Percentiles rank a stretch among this genome's conserved stretches.
These are phyloP conservation scores for Aspergillus sclerotialis DNA, from an alignment of 2,329 filamentous ascomycete species.

Conservation along the genomic window DNA sequence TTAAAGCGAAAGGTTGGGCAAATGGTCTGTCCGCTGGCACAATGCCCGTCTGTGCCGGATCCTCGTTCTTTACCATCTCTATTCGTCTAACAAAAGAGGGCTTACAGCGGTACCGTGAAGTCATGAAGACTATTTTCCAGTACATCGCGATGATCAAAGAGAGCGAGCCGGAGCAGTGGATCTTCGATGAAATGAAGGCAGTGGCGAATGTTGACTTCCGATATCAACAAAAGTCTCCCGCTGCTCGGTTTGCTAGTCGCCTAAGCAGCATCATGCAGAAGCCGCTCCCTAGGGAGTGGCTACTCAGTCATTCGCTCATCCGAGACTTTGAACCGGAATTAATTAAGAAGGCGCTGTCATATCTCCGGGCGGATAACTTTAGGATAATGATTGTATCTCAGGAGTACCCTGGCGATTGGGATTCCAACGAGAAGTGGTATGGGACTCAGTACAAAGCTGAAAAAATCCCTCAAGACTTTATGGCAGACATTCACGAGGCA, in stretches of 20 bases:
- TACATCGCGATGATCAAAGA: constrained; percentile 84
- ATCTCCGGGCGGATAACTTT: constrained; percentile 81
- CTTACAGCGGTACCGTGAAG: constrained; percentile 71
- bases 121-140: constrained; percentile 79
- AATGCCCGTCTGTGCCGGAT: constrained; percentile 69
- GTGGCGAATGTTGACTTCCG: constrained; percentile 91
- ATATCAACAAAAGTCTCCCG: constrained; percentile 87
- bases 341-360: constrained; percentile 67
- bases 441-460: constrained; percentile 87
- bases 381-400: constrained; percentile 76
- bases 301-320: constrained; percentile 74
- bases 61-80: constrained; percentile 71
- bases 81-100: constrained; percentile 80
- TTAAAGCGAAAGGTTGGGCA: constrained; percentile 86
- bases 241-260: constrained; percentile 80
- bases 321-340: constrained; percentile 71
- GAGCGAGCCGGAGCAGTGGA: constrained; percentile 78
- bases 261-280: constrained; percentile 88
- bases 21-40: constrained; percentile 74
- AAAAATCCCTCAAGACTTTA: constrained; percentile 68
- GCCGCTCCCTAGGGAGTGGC: constrained; percentile 74
- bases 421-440: constrained; percentile 93
- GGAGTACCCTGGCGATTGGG: constrained; percentile 75
- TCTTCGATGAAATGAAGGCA: constrained; percentile 84
- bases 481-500: constrained; percentile 63